phyloP scores from a whole-genome alignment of 768 basidiomycete species.

The Tylopilus balloui region DNA sequence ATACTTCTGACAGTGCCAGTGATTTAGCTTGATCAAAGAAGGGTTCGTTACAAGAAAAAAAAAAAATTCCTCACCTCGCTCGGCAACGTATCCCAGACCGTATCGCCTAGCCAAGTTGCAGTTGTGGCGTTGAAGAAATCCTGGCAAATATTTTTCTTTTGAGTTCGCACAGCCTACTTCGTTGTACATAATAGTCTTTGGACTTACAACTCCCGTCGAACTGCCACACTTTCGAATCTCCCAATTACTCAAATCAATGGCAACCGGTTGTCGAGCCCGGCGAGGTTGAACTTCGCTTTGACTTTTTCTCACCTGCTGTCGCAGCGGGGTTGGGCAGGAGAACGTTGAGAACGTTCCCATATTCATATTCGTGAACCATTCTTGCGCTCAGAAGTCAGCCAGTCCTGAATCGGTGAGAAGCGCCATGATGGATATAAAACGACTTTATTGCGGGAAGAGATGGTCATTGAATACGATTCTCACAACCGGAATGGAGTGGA shows the following conservation, averaged over 20 bases:
- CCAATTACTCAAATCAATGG: too few relatives aligned
- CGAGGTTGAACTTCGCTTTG: too few relatives aligned
- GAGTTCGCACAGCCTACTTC: background rate
- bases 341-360: slow-evolving; percentile 4
- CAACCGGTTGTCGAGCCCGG: too few relatives aligned
- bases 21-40: too few relatives aligned
- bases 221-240: background rate
- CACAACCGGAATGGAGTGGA: slow-evolving; percentile 6
- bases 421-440: slow-evolving; percentile 5
- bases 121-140: too few relatives aligned
- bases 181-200: background rate
- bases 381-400: background rate
- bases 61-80: too few relatives aligned
- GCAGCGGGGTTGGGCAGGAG: background rate
- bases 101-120: background rate
- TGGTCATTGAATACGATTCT: background rate
- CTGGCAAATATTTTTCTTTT: too few relatives aligned
- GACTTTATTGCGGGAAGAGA: background rate
- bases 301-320: background rate
- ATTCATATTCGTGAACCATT: background rate
- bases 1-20: too few relatives aligned
- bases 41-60: too few relatives aligned
- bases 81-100: background rate
- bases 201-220: background rate
- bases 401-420: background rate